These are phyloP conservation scores for Perkinsus olseni DNA, from an alignment of 169 alveolate species.

Conservation along the genomic window DNA sequence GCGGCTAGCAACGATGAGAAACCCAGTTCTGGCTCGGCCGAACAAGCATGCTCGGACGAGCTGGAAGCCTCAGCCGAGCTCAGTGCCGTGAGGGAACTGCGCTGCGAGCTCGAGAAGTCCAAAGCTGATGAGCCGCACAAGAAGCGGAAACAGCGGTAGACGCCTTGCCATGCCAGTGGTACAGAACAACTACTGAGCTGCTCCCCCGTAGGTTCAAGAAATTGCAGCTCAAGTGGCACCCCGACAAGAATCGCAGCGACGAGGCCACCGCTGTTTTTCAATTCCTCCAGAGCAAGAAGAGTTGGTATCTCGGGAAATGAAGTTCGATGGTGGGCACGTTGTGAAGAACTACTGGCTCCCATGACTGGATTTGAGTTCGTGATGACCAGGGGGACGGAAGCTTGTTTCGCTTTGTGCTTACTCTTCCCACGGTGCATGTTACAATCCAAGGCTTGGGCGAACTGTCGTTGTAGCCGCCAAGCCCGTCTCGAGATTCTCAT, in stretches of 20 bases:
- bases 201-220: neutral
- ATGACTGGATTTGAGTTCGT: too few relatives aligned
- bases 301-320: neutral
- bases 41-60: neutral
- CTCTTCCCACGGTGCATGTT: too few relatives aligned
- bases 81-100: neutral
- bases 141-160: neutral
- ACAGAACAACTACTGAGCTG: neutral
- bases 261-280: neutral
- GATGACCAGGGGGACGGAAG: too few relatives aligned
- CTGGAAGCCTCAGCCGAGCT: neutral
- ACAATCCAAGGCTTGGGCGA: too few relatives aligned
- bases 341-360: too few relatives aligned
- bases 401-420: too few relatives aligned
- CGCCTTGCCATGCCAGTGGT: neutral
- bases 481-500: too few relatives aligned
- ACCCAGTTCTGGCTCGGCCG: neutral
- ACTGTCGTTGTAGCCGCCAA: too few relatives aligned
- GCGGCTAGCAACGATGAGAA: neutral
- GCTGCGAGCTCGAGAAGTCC: neutral
- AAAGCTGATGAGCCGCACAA: neutral
- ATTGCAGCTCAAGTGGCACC: neutral
- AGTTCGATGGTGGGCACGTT: neutral
- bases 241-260: neutral
- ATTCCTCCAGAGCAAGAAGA: neutral